phyloP scores from a whole-genome alignment of 495 filamentous ascomycete genomes.

The Aspergillus affinis region DNA sequence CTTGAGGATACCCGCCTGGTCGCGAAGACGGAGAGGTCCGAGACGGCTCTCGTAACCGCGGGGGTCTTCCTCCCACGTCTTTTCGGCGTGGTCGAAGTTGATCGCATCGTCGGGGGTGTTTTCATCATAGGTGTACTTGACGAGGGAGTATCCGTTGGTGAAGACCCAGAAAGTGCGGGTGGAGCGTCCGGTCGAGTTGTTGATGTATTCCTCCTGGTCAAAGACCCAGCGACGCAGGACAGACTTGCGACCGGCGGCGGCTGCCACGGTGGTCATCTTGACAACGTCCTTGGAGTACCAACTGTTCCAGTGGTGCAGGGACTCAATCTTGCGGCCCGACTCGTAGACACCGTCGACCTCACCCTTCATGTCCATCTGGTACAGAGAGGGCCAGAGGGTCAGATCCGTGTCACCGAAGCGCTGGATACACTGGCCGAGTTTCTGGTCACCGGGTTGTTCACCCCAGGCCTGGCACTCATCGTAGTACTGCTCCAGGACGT shows the following conservation, averaged over 20 bases:
- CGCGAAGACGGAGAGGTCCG: constrained; percentile 48
- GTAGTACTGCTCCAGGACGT: constrained; percentile 51
- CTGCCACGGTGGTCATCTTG: constrained; percentile 56
- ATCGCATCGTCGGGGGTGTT: constrained; percentile 44
- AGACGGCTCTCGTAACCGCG: constrained; percentile 52
- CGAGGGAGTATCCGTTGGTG: constrained; percentile 62
- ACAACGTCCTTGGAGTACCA: constrained; percentile 54
- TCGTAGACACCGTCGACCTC: constrained; percentile 65
- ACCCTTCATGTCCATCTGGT: constrained; percentile 62
- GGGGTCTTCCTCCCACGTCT: constrained; percentile 57
- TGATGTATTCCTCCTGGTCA: constrained; percentile 48
- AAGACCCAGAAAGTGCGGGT: constrained; percentile 53
- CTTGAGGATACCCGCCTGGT: constrained; percentile 44
- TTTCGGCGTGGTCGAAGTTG: constrained; percentile 58
- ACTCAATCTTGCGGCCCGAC: constrained; percentile 54
- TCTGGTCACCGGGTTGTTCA: constrained; percentile 57
- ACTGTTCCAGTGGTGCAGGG: constrained; percentile 67
- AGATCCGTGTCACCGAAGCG: constrained; percentile 53
- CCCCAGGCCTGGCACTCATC: constrained; percentile 54
- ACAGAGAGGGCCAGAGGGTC: constrained; percentile 57
- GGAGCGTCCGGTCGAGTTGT: constrained; percentile 38
- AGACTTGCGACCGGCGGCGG: constrained; percentile 58
- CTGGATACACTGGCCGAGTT: constrained; percentile 63
- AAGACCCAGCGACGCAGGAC: constrained; percentile 63
- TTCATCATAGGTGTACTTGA: constrained; percentile 51